Base-by-base conservation (phyloP, 768 basidiomycete genomes). In the Scleroderma citrinum region DNA sequence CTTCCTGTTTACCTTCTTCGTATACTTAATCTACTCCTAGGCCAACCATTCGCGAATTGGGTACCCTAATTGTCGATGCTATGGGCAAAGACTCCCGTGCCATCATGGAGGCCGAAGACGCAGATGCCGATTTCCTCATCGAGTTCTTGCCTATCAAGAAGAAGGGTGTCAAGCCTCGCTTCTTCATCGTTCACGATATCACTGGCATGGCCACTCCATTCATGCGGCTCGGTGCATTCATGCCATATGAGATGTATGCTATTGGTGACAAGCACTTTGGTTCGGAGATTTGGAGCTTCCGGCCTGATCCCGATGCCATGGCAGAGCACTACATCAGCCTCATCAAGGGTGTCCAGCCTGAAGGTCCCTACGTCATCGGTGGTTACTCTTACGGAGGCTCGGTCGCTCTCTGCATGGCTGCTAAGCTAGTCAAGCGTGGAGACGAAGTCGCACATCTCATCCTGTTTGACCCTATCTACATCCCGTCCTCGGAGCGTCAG, bases 231-330 rank as follows among this genome's bases (percentile, higher is more conserved):
- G 64, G 63, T 6, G 59, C 63, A 19, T 64, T 56, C 50, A 64
- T 64, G 63, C 61, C 63, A 1, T 63, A 52, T 39, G 63, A 65
- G 58, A 61, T 65, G 57, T 65, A 64, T 29, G 63, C 64, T n/a
- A 65, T 65, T 20, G 64, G 63, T 23, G 63, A 65, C 54, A 60
- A 58, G 24, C 59, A 65, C 48, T 64, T 64, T 26, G 63, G 63
- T 26, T 66, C 61, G 11, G 37, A 59, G 24, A 61, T 54, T n/a
- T n/a, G n/a, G 0, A 64, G 63, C 42, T 65, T 65, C n/a, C 51
- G 54, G 58, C 21, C 49, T 57, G 20, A 56, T 65, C n/a, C n/a
- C 24, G 63, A 65, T 35, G 52, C 63, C 2, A 65, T 65, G 63
- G 64, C 58, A 1, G 61, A 65, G 34, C 63, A 65, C 48, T 65